A percentile compares a stretch with the other conserved stretches of the same genome.
These are phyloP conservation scores for Stenocarpella maydis DNA, from an alignment of 2,329 filamentous ascomycete genomes.

Conservation along the genomic window DNA sequence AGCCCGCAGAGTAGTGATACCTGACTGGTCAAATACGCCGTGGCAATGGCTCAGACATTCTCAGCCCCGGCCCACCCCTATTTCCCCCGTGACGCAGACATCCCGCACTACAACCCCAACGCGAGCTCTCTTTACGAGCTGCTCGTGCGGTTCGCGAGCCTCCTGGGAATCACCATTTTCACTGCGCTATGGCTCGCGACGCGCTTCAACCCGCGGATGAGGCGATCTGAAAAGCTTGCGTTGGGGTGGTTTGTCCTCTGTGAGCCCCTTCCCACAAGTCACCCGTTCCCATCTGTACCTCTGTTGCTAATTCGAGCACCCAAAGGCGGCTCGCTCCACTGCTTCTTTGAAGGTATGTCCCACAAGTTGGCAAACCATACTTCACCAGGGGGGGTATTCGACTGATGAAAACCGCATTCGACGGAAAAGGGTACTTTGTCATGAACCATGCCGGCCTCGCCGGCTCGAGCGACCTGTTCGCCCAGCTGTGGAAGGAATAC, in stretches of 20 bases:
- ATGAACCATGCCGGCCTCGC: slow-evolving; percentile 72
- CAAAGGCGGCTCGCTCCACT: slow-evolving; percentile 75
- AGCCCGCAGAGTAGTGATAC: neutral
- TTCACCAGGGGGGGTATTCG: too few species aligned
- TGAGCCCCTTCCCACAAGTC: slow-evolving; percentile 45
- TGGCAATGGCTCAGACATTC: slow-evolving; percentile 26
- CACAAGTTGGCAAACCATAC: neutral
- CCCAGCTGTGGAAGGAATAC: slow-evolving; percentile 94
- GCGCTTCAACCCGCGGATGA: slow-evolving; percentile 44
- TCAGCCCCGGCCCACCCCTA: slow-evolving; percentile 54
- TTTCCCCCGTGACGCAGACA: slow-evolving; percentile 52
- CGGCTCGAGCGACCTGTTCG: slow-evolving; percentile 75
- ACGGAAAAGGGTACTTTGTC: slow-evolving; percentile 74
- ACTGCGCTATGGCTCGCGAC: slow-evolving; percentile 44
- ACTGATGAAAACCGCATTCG: too few species aligned
- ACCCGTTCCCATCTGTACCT: neutral
- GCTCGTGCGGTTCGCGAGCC: slow-evolving; percentile 47
- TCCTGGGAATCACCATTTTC: slow-evolving; percentile 49
- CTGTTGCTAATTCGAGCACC: slow-evolving; percentile 32
- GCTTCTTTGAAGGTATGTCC: slow-evolving; percentile 77
- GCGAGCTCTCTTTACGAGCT: slow-evolving; percentile 49
- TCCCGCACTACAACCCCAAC: slow-evolving; percentile 58
- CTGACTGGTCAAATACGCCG: neutral
- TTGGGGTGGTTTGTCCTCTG: slow-evolving; percentile 65
- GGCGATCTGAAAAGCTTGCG: slow-evolving; percentile 51